Percentiles rank a stretch among this genome's conserved stretches.
Evolutionary conservation across 208 protist genomes (phyloP).

Genomic region (Trypanosoma rangeli): DNA sequence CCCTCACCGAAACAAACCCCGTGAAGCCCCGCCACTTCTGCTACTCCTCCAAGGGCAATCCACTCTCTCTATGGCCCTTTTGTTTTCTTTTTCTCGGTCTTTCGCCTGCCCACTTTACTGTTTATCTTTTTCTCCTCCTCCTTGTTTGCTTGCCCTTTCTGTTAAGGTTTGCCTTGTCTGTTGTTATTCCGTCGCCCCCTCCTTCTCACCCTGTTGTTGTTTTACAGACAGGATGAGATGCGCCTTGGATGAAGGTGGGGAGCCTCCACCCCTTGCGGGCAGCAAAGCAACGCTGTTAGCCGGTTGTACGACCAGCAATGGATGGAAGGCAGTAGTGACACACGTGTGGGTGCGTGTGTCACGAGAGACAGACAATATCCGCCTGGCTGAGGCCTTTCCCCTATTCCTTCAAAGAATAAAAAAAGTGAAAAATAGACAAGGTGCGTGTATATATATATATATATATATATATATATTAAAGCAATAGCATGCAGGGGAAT

Average conservation of each 20-base stretch:
- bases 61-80: neutral
- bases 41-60: neutral
- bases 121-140: neutral
- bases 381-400: neutral
- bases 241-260: neutral
- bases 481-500: neutral
- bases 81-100: neutral
- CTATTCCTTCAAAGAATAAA: neutral
- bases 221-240: neutral
- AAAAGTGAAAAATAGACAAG: neutral
- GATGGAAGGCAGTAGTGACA: conserved; percentile 3
- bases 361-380: neutral
- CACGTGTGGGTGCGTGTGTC: neutral
- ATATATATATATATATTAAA: neutral
- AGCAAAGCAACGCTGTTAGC: neutral
- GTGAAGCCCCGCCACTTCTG: neutral
- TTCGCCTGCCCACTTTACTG: neutral
- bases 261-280: neutral
- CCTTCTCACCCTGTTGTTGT: neutral
- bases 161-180: neutral
- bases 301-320: neutral
- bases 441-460: too few species aligned
- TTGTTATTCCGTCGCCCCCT: neutral
- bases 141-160: neutral
- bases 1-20: neutral